Evolutionary conservation across 345 rosid species (phyloP), one percentile per base, ranked within the genome.

Genomic region (Gossypium sturtianum): DNA sequence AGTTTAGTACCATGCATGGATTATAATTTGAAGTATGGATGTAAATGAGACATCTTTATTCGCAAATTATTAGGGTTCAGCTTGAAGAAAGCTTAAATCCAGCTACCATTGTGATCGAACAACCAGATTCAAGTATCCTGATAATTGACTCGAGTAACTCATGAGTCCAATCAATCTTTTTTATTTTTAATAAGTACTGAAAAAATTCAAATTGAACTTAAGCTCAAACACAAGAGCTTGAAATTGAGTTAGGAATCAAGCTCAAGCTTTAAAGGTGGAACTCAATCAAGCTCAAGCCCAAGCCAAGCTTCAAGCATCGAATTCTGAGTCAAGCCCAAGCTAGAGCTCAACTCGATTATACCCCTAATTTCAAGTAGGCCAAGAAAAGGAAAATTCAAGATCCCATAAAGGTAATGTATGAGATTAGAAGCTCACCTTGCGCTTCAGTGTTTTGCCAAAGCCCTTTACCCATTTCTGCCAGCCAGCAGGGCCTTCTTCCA

Each of bases 401-500:
- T 4, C 29, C 17, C 17, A 13, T 19, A n/a, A 48, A 47, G 57
- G 38, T 0, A 8, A 66, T 43, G 19, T 3, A n/a, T 48, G 27
- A 25, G 29, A 49, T 63, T 12, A 62, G 62, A 68, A 64, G 80
- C 79, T 75, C 27, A 90, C 98, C 89, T 94, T 90, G 85, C 97
- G 97, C 71, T 90, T 90, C 67, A 83, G 64, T 23, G 90, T 74
- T 86, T 90, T 91, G 74, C 97, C 93, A 45, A 92, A 92, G 77
- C 82, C 82, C 86, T 94, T 94, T 72, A 87, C 97, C 97, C 97
- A 92, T 81, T 84, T 92, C 88, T 92, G 86, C 98, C 98, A 92
- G 59, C 91, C 97, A 25, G 87, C 78, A 69, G 23, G 86, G 25
- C 97, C 97, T 81, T 87, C 95, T 73, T 87, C 95, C 29, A 92